Conservation (phyloP, 257 asterid species). For the Solanum pennellii region DNA sequence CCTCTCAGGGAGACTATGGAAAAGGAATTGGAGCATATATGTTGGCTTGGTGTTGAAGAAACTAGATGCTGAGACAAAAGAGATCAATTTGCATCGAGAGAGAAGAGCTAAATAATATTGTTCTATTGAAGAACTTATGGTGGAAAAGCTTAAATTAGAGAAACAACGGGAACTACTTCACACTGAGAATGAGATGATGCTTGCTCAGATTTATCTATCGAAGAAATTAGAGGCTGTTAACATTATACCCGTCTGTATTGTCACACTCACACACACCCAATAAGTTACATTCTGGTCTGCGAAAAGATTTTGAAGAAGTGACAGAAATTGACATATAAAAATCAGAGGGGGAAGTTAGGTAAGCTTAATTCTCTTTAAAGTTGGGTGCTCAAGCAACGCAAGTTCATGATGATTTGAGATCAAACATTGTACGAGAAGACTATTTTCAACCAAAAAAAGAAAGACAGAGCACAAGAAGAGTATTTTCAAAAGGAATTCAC, state of each 20-base stretch:
- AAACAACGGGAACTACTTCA: slow-evolving; percentile 72
- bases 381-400: neutral
- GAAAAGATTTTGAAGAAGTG: slow-evolving; percentile 31
- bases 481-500: neutral
- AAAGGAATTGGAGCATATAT: slow-evolving; percentile 63
- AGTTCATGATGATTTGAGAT: neutral
- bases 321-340: slow-evolving; percentile 27
- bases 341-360: slow-evolving; percentile 28
- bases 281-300: slow-evolving; percentile 26
- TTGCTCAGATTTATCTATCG: slow-evolving; percentile 53
- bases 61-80: slow-evolving; percentile 58
- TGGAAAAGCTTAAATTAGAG: slow-evolving; percentile 76
- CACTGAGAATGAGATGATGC: slow-evolving; percentile 69
- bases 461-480: neutral
- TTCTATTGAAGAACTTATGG: slow-evolving; percentile 65
- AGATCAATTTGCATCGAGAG: slow-evolving; percentile 58
- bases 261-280: slow-evolving; percentile 12
- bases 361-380: neutral
- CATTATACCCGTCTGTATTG: slow-evolving; percentile 48
- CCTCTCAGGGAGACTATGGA: slow-evolving; percentile 43
- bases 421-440: neutral
- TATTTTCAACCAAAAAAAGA: neutral
- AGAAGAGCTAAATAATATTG: slow-evolving; percentile 48
- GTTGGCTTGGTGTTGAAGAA: slow-evolving; percentile 60
- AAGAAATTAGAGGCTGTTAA: slow-evolving; percentile 63